Percentiles rank a stretch among this genome's conserved stretches.
These are phyloP conservation scores for Chlamydomonas sp. DNA, from an alignment of 139 green algal species.

Conservation along the genomic window DNA sequence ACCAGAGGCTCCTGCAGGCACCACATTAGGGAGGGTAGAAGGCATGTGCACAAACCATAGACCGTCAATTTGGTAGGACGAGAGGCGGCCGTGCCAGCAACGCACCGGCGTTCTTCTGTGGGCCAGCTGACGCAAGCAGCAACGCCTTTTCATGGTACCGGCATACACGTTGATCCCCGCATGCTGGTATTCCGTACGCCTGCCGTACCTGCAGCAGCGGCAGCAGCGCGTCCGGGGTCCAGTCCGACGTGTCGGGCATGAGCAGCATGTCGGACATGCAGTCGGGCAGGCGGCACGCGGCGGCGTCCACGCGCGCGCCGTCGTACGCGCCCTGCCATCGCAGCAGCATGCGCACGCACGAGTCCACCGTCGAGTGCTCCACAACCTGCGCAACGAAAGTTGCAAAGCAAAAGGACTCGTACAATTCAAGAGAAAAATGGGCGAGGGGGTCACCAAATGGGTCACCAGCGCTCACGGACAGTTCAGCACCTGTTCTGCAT, in stretches of 20 bases:
- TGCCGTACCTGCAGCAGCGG: constrained; percentile 21
- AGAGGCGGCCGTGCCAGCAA: too few species aligned
- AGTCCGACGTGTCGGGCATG: constrained; percentile 27
- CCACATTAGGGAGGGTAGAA: too few species aligned
- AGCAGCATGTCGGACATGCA: constrained; percentile 7
- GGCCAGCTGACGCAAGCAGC: too few species aligned
- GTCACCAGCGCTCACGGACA: background rate
- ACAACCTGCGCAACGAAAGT: background rate
- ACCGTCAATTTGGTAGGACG: too few species aligned
- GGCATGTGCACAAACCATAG: too few species aligned
- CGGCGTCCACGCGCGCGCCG: constrained; percentile 16
- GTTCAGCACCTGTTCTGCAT: background rate
- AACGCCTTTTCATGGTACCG: too few species aligned
- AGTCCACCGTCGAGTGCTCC: constrained; percentile 25
- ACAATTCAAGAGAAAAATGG: background rate
- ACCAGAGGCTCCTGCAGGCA: constrained; percentile 9
- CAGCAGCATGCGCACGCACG: constrained; percentile 35
- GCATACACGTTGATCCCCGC: too few species aligned
- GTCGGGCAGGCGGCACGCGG: constrained; percentile 14
- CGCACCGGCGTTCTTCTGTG: too few species aligned
- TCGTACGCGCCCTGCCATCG: constrained; percentile 36
- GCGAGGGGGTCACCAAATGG: background rate
- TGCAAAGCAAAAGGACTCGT: background rate
- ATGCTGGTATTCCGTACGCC: too few species aligned
- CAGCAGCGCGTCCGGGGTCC: constrained; percentile 6